Base-by-base conservation (phyloP, 2,329 filamentous ascomycete species). In the Aspergillus eucalypticola region DNA sequence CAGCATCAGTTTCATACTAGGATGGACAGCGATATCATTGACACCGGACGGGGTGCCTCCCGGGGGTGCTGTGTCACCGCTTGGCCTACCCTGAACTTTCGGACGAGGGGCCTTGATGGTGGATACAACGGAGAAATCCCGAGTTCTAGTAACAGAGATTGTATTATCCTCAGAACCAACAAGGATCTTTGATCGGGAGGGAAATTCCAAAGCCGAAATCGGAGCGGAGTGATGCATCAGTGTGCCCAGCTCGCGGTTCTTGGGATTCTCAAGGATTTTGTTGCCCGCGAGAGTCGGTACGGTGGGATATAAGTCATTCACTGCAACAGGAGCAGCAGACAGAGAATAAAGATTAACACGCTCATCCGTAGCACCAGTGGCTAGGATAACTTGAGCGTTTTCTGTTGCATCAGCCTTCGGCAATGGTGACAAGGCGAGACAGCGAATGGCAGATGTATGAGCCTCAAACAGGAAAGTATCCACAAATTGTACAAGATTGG, bases 401-500 rank as follows among this genome's bases (percentile, higher is more conserved):
- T 88, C 65, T 82, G 82, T 59, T 80, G 73, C 71, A 61, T 76
- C 73, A 41, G 72, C 69, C 19, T 83, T 84, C 11, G 91, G 90
- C 0, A 90, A 82, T 3, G 90, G 89, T 8, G 94, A 97, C 62
- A 97, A 79, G 23, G 93, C 92, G 35, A 99, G 83, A 73, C 91
- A 96, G 69, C 92, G 90, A 73, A 99, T 91, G 4, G 95, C 89
- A 11, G 93, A 96, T 59, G 87, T 84, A 78, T 99, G 95, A 13
- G 95, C 93, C 72, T 93, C 91, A 84, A 99, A 97, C 59, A 99
- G 85, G 76, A 99, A 99, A 0, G 91, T 94, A 76, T 98, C 94
- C 66, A 91, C 86, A 73, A 97, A 98, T 54, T 88, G 83, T 57
- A 88, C 81, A 13, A 58, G 32, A 15, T 82, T 72, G 2, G 67